phyloP scores from a whole-genome alignment of 1,284 basidiomycete species.

The Clitocybe nebularis region DNA sequence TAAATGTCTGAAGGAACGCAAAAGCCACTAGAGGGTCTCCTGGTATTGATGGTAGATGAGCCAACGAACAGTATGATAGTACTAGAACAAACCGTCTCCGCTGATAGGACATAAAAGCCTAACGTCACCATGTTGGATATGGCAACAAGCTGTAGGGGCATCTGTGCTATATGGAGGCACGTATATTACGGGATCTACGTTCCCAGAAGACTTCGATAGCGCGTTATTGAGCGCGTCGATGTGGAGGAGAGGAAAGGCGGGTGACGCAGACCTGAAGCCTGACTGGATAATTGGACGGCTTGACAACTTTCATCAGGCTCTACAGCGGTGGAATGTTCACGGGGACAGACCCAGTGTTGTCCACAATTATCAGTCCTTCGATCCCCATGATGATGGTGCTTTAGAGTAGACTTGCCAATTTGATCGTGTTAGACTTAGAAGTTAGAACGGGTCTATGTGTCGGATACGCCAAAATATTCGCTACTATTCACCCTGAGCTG shows the following conservation, averaged over 20 bases:
- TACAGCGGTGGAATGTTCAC: slow-evolving; percentile 3
- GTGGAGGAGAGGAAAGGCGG: slow-evolving; percentile 81
- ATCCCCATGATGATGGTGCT: slow-evolving; percentile 57
- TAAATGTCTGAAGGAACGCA: slow-evolving; percentile 82
- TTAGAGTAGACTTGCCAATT: neutral
- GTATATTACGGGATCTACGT: slow-evolving; percentile 71
- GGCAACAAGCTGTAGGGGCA: slow-evolving; percentile 70
- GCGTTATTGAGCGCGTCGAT: slow-evolving; percentile 83
- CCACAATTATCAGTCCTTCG: slow-evolving; percentile 89
- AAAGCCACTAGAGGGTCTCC: slow-evolving; percentile 90
- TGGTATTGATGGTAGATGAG: slow-evolving; percentile 26
- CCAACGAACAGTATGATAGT: slow-evolving; percentile 5
- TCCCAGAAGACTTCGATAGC: slow-evolving; percentile 48
- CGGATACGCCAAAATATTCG: too few species aligned
- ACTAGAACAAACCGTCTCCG: slow-evolving; percentile 58
- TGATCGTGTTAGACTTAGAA: too few species aligned
- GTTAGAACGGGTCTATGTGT: too few species aligned
- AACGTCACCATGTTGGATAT: slow-evolving; percentile 75
- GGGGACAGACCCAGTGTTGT: slow-evolving; percentile 65
- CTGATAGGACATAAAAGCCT: slow-evolving; percentile 79
- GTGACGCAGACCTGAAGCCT: slow-evolving; percentile 76
- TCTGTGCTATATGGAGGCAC: slow-evolving; percentile 49
- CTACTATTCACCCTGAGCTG: too few species aligned
- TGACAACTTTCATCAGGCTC: slow-evolving; percentile 17
- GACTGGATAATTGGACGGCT: slow-evolving; percentile 90